phyloP scores from a whole-genome alignment of 1,284 basidiomycete genomes.

The Rhizopogon hawkerae region DNA sequence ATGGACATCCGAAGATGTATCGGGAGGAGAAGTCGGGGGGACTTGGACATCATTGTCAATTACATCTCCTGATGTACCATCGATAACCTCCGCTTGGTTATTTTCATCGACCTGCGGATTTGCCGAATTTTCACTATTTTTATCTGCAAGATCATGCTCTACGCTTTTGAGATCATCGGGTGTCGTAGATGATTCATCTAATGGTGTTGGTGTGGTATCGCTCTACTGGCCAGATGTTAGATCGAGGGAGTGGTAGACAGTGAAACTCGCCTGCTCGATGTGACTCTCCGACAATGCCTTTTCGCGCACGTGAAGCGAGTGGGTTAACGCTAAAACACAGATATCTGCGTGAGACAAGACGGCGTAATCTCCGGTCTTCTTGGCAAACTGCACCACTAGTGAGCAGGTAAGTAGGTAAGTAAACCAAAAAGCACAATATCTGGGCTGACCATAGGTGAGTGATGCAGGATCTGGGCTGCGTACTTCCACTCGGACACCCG shows the following conservation, averaged over 20 bases:
- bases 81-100: too few species aligned
- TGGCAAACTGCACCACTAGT: slow-evolving; percentile 82
- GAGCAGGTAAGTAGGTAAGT: slow-evolving; percentile 9
- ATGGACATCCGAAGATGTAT: not conserved
- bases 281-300: slow-evolving; percentile 11
- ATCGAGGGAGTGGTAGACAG: not conserved
- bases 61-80: too few species aligned
- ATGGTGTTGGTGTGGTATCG: not conserved
- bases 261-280: slow-evolving; percentile 13
- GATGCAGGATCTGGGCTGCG: slow-evolving; percentile 66
- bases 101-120: too few species aligned
- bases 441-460: slow-evolving; percentile 64
- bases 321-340: slow-evolving; percentile 84
- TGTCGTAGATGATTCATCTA: slow-evolving; percentile 4
- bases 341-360: slow-evolving; percentile 91
- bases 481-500: slow-evolving; percentile 71
- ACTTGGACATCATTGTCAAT: not conserved
- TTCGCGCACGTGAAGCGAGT: slow-evolving; percentile 58
- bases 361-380: slow-evolving; percentile 94
- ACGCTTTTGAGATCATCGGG: not conserved
- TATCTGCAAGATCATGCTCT: not conserved
- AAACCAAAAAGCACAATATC: slow-evolving; percentile 4
- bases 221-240: not conserved
- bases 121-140: too few species aligned
- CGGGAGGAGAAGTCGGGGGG: not conserved